Conservation (phyloP, 257 asterid species). For the Misopates orontium region DNA sequence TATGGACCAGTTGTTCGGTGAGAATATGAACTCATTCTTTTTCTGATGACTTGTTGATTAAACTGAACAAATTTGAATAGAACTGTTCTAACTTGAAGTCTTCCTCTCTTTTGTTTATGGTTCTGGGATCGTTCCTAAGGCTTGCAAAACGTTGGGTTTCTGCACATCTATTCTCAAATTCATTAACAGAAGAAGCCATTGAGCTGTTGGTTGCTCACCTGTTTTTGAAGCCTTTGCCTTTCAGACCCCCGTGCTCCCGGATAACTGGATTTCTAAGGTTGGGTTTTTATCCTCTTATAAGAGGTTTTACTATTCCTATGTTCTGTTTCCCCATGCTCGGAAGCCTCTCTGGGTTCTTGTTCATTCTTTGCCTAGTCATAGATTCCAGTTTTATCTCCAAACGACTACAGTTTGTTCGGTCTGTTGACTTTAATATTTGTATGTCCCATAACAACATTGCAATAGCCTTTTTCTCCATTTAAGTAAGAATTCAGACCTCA, state of each 20-base stretch:
- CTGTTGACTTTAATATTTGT: constrained; percentile 4
- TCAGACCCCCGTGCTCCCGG: constrained; percentile 75
- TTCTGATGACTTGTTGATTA: not conserved
- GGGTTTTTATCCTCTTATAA: constrained; percentile 6
- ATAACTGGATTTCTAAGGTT: constrained; percentile 89
- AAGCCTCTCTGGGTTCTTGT: constrained; percentile 1
- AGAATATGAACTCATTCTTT: constrained; percentile 27
- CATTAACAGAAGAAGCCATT: constrained; percentile 79
- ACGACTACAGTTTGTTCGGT: not conserved
- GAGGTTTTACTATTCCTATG: not conserved
- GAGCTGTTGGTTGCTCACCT: constrained; percentile 88
- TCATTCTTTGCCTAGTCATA: constrained; percentile 15
- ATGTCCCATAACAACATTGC: constrained; percentile 4
- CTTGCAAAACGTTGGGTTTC: constrained; percentile 98
- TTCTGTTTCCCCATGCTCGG: not conserved
- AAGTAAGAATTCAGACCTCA: no score
- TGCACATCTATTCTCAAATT: constrained; percentile 79
- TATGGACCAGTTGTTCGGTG: constrained; percentile 88
- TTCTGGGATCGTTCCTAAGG: constrained; percentile 40
- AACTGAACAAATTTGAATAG: not conserved
- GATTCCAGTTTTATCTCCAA: not conserved
- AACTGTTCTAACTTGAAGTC: constrained; percentile 19
- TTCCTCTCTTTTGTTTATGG: not conserved
- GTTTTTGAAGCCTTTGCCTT: constrained; percentile 84
- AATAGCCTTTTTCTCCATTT: not conserved